These are phyloP conservation scores for Aspergillus alliaceus DNA, from an alignment of 2,329 filamentous ascomycete genomes.

Conservation along the genomic window DNA sequence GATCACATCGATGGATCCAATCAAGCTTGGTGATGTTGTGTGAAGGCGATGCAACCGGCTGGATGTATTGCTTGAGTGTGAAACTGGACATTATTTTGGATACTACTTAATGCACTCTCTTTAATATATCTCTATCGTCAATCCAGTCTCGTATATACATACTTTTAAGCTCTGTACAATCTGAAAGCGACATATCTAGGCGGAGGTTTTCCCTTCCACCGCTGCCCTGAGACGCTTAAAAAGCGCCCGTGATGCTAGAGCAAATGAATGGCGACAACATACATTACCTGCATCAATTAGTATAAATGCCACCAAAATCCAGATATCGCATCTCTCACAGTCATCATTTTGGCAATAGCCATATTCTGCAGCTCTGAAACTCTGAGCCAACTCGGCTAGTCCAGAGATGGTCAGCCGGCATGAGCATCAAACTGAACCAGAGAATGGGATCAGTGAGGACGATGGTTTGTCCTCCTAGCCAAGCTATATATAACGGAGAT, in stretches of 20 bases:
- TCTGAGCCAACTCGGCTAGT: constrained; percentile 49
- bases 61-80: constrained; percentile 6
- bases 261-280: constrained; percentile 32
- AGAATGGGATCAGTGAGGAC: constrained; percentile 62
- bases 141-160: neutral
- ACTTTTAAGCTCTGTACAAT: neutral
- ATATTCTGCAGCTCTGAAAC: constrained; percentile 51
- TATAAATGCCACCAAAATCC: neutral
- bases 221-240: constrained; percentile 32
- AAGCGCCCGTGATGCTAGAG: constrained; percentile 31
- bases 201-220: constrained; percentile 3
- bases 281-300: constrained; percentile 27
- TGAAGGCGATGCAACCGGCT: constrained; percentile 6
- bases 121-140: neutral
- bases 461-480: constrained; percentile 52
- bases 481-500: constrained; percentile 58
- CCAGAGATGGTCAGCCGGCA: constrained; percentile 56
- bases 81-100: constrained; percentile 12
- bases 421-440: constrained; percentile 65
- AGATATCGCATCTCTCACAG: constrained; percentile 31
- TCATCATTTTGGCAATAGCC: constrained; percentile 55
- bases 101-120: constrained; percentile 5
- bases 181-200: neutral
- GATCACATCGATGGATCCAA: neutral
- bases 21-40: neutral